phyloP scores from a whole-genome alignment of 106 monocot species.

The Dioscorea dumetorum region DNA sequence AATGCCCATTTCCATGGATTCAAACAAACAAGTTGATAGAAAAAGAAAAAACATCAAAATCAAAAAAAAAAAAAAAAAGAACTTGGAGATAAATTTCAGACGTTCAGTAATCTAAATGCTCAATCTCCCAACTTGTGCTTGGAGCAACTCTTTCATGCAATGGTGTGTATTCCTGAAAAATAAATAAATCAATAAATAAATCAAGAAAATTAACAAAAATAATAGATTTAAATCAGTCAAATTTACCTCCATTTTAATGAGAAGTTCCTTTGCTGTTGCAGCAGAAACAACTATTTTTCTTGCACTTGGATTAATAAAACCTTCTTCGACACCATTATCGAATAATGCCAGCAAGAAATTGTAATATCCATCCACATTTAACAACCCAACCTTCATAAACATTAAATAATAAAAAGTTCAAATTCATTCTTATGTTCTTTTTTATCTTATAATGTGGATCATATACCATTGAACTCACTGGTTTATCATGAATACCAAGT shows the following conservation, averaged over 20 bases:
- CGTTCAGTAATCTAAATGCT: slow-evolving; percentile 35
- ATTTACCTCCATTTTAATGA: slow-evolving; percentile 87
- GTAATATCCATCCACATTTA: slow-evolving; percentile 95
- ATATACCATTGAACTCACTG: slow-evolving; percentile 28
- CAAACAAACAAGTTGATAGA: neutral
- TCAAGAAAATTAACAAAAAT: neutral
- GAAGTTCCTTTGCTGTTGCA: slow-evolving; percentile 63
- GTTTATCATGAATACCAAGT: slow-evolving; percentile 89
- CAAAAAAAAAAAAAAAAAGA: slow-evolving; percentile 3
- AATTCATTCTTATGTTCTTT: no score
- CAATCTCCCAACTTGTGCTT: slow-evolving; percentile 54
- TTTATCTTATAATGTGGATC: no score
- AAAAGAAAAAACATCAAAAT: slow-evolving; percentile 19
- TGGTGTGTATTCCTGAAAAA: slow-evolving; percentile 48
- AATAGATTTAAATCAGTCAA: neutral
- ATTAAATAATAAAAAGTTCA: no score
- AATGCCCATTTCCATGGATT: no score
- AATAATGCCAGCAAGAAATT: slow-evolving; percentile 75
- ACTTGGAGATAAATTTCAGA: slow-evolving; percentile 13
- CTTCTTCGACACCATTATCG: slow-evolving; percentile 82
- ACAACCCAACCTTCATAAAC: slow-evolving; percentile 54
- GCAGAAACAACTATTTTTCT: slow-evolving; percentile 79
- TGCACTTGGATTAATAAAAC: slow-evolving; percentile 72
- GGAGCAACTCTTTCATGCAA: slow-evolving; percentile 52
- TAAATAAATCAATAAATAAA: neutral